Evolutionary conservation across 2,329 filamentous ascomycete species (phyloP).

Genomic region (Ampelomyces quisqualis): DNA sequence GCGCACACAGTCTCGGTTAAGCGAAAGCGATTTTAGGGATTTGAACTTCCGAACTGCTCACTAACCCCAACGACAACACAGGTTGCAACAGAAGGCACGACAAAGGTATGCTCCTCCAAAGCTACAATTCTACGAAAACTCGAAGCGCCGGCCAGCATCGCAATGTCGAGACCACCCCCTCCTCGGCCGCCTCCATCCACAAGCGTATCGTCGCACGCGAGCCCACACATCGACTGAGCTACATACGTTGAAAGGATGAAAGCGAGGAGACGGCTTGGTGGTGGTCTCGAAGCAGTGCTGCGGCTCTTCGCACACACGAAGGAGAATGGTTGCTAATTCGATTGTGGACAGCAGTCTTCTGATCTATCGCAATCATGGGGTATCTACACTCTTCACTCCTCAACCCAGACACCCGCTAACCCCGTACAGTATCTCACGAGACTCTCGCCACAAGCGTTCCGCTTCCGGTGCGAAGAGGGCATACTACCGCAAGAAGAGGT

Average conservation of each 20-base stretch:
- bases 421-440: constrained; percentile 84
- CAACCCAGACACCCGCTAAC: constrained; percentile 39
- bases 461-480: constrained; percentile 89
- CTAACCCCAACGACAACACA: constrained; percentile 38
- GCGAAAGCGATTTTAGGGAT: neutral
- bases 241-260: constrained; percentile 12
- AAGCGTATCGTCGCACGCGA: constrained; percentile 27
- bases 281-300: constrained; percentile 13
- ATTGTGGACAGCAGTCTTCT: constrained; percentile 44
- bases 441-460: constrained; percentile 99
- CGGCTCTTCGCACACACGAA: constrained; percentile 8
- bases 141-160: constrained; percentile 19
- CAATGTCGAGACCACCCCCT: constrained; percentile 15
- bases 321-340: constrained; percentile 31
- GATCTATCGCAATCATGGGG: constrained; percentile 55
- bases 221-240: constrained; percentile 13
- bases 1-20: neutral
- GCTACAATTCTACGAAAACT: constrained; percentile 9
- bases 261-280: constrained; percentile 5
- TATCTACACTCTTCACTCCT: constrained; percentile 37
- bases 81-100: constrained; percentile 42
- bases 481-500: constrained; percentile 61
- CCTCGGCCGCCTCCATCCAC: constrained; percentile 11
- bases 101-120: constrained; percentile 34
- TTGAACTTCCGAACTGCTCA: constrained; percentile 21